Conservation (phyloP, 2,329 filamentous ascomycete species). For the Diaporthe sp. region DNA sequence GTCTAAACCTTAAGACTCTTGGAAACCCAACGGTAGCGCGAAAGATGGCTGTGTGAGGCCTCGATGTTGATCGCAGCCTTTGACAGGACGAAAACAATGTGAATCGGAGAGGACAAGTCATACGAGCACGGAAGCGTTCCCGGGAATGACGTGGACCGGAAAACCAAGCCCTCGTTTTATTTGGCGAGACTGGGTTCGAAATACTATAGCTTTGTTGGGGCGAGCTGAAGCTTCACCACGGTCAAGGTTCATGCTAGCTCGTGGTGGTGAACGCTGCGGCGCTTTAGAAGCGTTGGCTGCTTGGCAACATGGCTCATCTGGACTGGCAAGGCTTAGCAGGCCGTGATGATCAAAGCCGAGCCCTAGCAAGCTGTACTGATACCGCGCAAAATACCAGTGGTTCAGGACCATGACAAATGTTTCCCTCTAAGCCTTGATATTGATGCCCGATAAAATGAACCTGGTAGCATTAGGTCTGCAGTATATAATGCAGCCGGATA, state of each 20-base stretch:
- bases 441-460: neutral
- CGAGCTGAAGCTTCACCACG: neutral
- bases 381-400: neutral
- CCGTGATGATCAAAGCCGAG: slow-evolving; percentile 14
- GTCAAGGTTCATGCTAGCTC: slow-evolving; percentile 27
- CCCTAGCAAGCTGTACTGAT: too few species aligned
- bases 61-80: neutral
- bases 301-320: slow-evolving; percentile 27
- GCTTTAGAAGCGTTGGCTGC: neutral
- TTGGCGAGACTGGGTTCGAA: neutral
- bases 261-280: neutral
- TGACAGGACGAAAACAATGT: neutral
- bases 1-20: neutral
- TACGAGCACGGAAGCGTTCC: neutral
- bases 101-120: neutral
- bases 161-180: neutral
- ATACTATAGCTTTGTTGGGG: neutral
- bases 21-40: neutral
- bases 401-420: slow-evolving; percentile 8
- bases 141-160: slow-evolving; percentile 1
- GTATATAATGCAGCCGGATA: neutral
- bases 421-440: neutral
- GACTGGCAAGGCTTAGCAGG: slow-evolving; percentile 23
- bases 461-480: neutral
- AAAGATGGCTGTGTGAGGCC: neutral